Evolutionary conservation across 768 basidiomycete species (phyloP), one percentile per base, ranked within the genome.

Genomic region (Hypholoma fasciculare): DNA sequence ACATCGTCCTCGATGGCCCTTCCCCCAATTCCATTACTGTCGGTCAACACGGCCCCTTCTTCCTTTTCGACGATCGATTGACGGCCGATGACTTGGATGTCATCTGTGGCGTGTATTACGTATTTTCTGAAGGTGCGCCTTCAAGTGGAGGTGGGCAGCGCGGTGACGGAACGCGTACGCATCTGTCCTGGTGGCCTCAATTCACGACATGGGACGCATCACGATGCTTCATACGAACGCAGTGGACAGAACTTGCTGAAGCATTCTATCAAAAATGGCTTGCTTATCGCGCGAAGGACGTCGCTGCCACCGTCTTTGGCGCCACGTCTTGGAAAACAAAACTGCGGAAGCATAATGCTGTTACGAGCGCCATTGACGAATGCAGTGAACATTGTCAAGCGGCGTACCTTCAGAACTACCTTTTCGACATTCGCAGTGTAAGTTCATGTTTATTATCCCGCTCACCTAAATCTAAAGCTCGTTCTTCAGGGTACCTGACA

Each of bases 91-190:
- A 59, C 20, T 9, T 50, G 7, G 48, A 54, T 19, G 52, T 59
- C 27, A 53, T 54, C 20, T 54, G 58, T 30, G 57, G 57, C 0
- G 44, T 59, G 7, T 59, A 59, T 16, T 26, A 48, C 20, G 42
- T 48, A 20, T 16, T 8, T n/a, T 7, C 44, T 9, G 44, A 47
- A 47, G 44, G 8, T 47, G 17, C 16, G 7, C n/a, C n/a, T n/a
- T n/a, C n/a, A n/a, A n/a, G n/a, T n/a, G n/a, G n/a, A n/a, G n/a
- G n/a, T n/a, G n/a, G n/a, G n/a, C n/a, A n/a, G n/a, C 7, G 16
- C 7, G 44, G 16, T 7, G 26, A 19, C n/a, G 42, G 17, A 44
- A 17, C 30, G 11, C 16, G 11, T 3, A 30, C 20, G 1, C 48
- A 56, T 16, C 2, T 26, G 34, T 56, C 55, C 19, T 56, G 48